Conservation (phyloP, 2,329 filamentous ascomycete species). For the Clonostachys sp. region DNA sequence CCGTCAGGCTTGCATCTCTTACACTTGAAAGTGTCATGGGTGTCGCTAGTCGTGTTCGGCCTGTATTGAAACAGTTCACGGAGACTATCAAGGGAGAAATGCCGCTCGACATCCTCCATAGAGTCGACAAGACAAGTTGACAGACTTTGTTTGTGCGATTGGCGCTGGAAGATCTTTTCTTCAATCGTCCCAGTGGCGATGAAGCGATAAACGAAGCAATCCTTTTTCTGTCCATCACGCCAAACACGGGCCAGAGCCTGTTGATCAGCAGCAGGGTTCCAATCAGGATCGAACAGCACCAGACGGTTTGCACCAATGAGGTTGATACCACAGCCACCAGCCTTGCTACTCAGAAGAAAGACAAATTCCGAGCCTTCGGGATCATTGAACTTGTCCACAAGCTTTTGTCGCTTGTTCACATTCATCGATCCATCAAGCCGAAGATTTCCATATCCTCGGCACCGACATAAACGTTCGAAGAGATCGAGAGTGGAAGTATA, state of each 20-base stretch:
- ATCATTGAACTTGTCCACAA: conserved; percentile 97
- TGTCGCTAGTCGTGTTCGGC: conserved; percentile 80
- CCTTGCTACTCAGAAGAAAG: conserved; percentile 94
- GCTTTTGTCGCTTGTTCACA: conserved; percentile 92
- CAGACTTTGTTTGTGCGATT: conserved; percentile 95
- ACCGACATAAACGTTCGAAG: conserved; percentile 85
- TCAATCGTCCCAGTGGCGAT: conserved; percentile 97
- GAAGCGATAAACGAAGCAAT: conserved; percentile 99
- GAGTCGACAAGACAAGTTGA: conserved; percentile 96
- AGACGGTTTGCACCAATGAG: conserved; percentile 92
- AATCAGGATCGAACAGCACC: conserved; percentile 93
- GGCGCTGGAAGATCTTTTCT: conserved; percentile 98
- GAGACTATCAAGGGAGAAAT: conserved; percentile 88
- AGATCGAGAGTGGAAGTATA: conserved; percentile 96
- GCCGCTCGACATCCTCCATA: conserved; percentile 92
- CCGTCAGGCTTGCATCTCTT: conserved; percentile 89
- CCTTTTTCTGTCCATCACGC: conserved; percentile 98
- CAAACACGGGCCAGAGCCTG: conserved; percentile 95
- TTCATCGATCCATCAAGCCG: conserved; percentile 97
- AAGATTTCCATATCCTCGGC: conserved; percentile 77
- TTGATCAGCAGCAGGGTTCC: conserved; percentile 97
- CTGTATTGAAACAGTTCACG: conserved; percentile 94
- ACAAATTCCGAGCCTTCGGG: conserved; percentile 86
- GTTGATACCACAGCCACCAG: conserved; percentile 93
- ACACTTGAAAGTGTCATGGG: conserved; percentile 98